These are phyloP conservation scores for Chytriomyces sp. DNA, from an alignment of 192 early-diverging fungal genomes.

Conservation along the genomic window DNA sequence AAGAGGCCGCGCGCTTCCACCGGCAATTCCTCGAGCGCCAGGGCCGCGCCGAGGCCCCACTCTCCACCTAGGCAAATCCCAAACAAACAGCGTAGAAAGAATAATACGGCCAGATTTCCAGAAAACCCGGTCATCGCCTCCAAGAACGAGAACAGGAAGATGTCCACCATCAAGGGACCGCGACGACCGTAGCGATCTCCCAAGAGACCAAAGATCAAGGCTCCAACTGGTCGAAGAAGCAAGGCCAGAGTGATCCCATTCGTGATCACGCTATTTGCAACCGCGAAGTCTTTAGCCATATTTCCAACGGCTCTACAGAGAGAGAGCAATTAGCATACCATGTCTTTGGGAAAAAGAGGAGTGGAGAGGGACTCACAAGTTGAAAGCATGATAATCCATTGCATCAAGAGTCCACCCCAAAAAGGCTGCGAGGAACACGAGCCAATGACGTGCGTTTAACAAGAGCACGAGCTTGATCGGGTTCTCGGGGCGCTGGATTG, in stretches of 20 bases:
- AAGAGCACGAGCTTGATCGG: slow-evolving; percentile 6
- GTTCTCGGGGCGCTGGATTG: slow-evolving; percentile 25
- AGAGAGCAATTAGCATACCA: no score
- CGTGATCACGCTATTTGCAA: slow-evolving; percentile 58
- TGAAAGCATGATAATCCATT: slow-evolving; percentile 74
- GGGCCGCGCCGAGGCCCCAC: slow-evolving; percentile 72
- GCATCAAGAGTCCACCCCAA: slow-evolving; percentile 76
- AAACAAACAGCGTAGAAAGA: slow-evolving; percentile 62
- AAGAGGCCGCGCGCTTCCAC: slow-evolving; percentile 70
- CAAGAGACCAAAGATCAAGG: slow-evolving; percentile 68
- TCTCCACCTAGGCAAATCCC: slow-evolving; percentile 74
- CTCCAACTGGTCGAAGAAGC: slow-evolving; percentile 72
- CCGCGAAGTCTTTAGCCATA: slow-evolving; percentile 58
- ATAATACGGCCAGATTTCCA: slow-evolving; percentile 60
- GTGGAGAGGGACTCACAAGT: slow-evolving; percentile 59
- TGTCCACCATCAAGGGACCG: slow-evolving; percentile 68
- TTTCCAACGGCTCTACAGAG: no score
- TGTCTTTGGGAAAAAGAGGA: no score
- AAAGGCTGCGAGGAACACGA: slow-evolving; percentile 44
- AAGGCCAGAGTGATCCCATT: slow-evolving; percentile 69
- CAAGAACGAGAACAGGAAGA: slow-evolving; percentile 62
- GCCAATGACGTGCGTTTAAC: not conserved
- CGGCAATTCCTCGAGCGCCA: slow-evolving; percentile 74
- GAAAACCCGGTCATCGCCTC: slow-evolving; percentile 70
- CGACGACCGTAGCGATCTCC: slow-evolving; percentile 71